phyloP scores from a whole-genome alignment of 495 filamentous ascomycete genomes.

The Neurospora sp. region DNA sequence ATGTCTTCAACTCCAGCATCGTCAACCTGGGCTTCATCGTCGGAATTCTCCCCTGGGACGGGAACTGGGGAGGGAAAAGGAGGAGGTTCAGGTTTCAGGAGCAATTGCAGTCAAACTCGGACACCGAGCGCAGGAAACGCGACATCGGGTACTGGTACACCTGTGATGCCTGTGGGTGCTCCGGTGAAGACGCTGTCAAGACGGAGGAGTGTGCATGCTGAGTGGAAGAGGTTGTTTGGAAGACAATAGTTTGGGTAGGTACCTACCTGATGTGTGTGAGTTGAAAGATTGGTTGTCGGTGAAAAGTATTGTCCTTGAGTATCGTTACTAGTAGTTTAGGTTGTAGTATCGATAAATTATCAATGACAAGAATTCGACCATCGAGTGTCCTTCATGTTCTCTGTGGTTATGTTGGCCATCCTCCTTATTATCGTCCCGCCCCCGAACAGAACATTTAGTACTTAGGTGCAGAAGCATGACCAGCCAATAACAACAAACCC shows the following conservation, averaged over 20 bases:
- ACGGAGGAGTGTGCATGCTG: conserved; percentile 18
- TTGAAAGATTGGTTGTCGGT: no score
- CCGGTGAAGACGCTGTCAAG: conserved; percentile 3
- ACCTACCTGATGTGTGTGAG: no score
- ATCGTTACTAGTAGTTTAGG: no score
- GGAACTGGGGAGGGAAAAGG: not conserved
- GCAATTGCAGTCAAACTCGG: not conserved
- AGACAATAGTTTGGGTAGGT: not conserved
- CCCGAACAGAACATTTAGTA: no score
- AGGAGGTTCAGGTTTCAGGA: not conserved
- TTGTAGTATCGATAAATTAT: no score
- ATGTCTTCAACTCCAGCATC: not conserved
- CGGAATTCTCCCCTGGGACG: not conserved
- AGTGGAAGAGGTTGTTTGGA: conserved; percentile 30
- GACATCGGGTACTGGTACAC: not conserved
- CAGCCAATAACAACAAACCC: not conserved
- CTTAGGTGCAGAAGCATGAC: no score
- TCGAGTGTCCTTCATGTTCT: no score
- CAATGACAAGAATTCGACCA: no score
- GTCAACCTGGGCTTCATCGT: not conserved
- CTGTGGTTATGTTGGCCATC: no score
- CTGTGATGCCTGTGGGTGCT: not conserved
- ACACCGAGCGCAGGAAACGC: not conserved
- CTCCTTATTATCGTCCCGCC: no score
- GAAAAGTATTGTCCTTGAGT: no score